Conservation (phyloP, 192 early-diverging fungal genomes). For the Coemansia sp. region DNA sequence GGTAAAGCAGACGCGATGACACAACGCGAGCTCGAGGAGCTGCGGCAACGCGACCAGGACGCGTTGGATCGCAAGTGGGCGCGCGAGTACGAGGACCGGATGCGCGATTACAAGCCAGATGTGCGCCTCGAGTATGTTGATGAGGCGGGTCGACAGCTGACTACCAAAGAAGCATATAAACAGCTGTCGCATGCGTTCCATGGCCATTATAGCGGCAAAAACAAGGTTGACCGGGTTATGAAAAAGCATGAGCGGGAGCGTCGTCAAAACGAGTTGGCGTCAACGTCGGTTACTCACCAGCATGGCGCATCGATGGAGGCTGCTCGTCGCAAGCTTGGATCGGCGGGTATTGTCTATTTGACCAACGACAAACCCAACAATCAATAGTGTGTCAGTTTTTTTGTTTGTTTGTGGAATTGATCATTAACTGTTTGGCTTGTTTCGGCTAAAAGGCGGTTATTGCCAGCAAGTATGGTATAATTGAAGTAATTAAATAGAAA, state of each 20-base stretch:
- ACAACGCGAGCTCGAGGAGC: constrained; percentile 38
- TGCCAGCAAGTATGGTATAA: too few species aligned
- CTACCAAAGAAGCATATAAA: constrained; percentile 88
- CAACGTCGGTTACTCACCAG: constrained; percentile 61
- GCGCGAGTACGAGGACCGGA: constrained; percentile 76
- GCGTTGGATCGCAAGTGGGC: constrained; percentile 62
- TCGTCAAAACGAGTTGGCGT: constrained; percentile 70
- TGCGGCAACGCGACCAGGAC: constrained; percentile 44
- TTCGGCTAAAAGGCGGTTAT: too few species aligned
- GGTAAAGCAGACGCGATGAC: constrained; percentile 50
- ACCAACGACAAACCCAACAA: not conserved
- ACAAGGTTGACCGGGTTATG: constrained; percentile 89
- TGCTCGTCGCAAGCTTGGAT: constrained; percentile 64
- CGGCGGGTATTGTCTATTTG: constrained; percentile 71
- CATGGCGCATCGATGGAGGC: constrained; percentile 71
- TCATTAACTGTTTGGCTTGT: too few species aligned
- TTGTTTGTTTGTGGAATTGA: not conserved
- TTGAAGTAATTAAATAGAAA: too few species aligned
- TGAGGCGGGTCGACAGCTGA: constrained; percentile 76
- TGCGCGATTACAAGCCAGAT: constrained; percentile 89
- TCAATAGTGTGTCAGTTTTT: not conserved
- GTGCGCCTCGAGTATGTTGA: constrained; percentile 91
- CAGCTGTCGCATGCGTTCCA: constrained; percentile 94
- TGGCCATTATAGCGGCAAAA: constrained; percentile 88
- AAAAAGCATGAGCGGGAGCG: constrained; percentile 80